phyloP scores from a whole-genome alignment of 2,329 filamentous ascomycete species.

The Ascochyta clinopodiicola region DNA sequence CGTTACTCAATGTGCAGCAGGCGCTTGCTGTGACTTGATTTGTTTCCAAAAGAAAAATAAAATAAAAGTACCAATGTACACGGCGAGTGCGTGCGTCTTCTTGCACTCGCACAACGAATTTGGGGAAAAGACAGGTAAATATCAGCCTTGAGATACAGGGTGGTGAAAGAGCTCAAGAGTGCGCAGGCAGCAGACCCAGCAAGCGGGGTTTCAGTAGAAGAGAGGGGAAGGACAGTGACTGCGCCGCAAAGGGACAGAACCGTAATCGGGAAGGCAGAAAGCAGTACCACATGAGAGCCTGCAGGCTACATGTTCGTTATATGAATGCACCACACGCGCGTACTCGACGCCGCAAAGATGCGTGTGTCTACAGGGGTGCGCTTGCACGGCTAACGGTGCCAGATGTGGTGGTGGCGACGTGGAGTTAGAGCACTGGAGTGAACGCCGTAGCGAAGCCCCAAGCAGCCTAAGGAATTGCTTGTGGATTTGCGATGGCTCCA shows the following conservation, averaged over 20 bases:
- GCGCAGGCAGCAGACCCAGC: conserved; percentile 25
- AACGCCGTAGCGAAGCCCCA: conserved; percentile 1
- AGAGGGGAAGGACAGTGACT: conserved; percentile 25
- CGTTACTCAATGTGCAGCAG: conserved; percentile 15
- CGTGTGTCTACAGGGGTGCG: conserved; percentile 18
- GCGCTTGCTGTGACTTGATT: conserved; percentile 15
- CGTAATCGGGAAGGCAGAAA: conserved; percentile 32
- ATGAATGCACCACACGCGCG: conserved; percentile 38
- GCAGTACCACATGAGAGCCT: conserved; percentile 39
- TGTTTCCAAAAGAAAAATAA: conserved; percentile 1
- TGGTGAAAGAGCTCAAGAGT: conserved; percentile 11
- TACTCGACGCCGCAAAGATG: conserved; percentile 31
- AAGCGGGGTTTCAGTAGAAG: conserved; percentile 21
- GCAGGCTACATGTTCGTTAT: conserved; percentile 41
- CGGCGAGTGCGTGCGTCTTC: conserved; percentile 1
- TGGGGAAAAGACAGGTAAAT: conserved; percentile 3
- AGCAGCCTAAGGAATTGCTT: conserved; percentile 13
- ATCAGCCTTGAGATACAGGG: conserved; percentile 12
- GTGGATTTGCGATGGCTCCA: conserved; percentile 10
- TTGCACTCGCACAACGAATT: background rate
- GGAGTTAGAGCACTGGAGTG: conserved; percentile 9
- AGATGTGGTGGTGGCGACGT: conserved; percentile 13
- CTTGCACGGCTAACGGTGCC: conserved; percentile 2
- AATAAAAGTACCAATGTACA: background rate
- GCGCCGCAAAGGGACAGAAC: conserved; percentile 29